Conservation (phyloP, 768 basidiomycete genomes). For the Gelatoporia subvermispora region DNA sequence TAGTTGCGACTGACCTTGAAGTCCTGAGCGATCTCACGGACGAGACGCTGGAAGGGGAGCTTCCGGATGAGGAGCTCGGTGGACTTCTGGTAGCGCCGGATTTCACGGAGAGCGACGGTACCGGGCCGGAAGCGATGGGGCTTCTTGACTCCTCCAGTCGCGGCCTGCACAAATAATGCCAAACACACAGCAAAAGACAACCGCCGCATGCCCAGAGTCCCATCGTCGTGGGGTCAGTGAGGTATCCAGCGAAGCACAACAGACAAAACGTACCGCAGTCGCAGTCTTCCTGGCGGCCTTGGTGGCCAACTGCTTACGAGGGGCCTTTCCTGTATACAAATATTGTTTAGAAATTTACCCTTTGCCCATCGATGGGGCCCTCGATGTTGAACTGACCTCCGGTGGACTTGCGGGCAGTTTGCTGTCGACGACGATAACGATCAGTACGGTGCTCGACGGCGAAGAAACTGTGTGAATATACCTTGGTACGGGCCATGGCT, state of each 20-base stretch:
- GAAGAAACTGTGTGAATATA: conserved; percentile 22
- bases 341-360: conserved; percentile 19
- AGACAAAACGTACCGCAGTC: conserved; percentile 21
- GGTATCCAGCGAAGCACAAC: conserved; percentile 8
- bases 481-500: conserved; percentile 87
- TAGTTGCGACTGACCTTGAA: conserved; percentile 62
- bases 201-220: background rate
- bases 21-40: conserved; percentile 91
- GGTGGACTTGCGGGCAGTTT: conserved; percentile 99
- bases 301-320: conserved; percentile 41
- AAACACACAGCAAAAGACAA: conserved; percentile 13
- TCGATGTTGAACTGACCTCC: conserved; percentile 61
- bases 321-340: conserved; percentile 31
- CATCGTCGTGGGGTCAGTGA: background rate
- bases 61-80: conserved; percentile 99
- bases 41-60: conserved; percentile 98
- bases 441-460: conserved; percentile 3
- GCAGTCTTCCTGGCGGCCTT: conserved; percentile 42
- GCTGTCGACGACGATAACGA: conserved; percentile 46
- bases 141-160: conserved; percentile 95
- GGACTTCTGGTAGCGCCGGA: conserved; percentile 96
- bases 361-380: conserved; percentile 22
- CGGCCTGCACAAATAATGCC: conserved; percentile 18
- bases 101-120: conserved; percentile 99
- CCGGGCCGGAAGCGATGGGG: conserved; percentile 96